Base-by-base conservation (phyloP, 192 early-diverging fungal species). In the Dispira parvispora region DNA sequence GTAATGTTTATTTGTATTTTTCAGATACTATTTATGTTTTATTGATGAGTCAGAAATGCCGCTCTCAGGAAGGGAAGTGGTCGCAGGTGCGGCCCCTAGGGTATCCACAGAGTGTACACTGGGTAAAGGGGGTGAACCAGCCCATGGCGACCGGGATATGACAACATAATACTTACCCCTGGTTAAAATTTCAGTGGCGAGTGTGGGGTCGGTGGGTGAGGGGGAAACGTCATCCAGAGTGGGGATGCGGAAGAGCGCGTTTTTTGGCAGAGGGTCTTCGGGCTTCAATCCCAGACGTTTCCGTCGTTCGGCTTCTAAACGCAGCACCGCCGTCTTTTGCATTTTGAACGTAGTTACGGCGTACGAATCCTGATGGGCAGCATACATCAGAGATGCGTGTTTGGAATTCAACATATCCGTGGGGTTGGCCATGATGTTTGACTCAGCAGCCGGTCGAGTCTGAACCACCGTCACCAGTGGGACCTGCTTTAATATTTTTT, bases 121-220 rank as follows among this genome's bases (percentile, higher is more conserved):
- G 0, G 32, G 14, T 27, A 60, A 43, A n/a, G 57, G 57, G 5
- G 13, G 26, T 18, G 57, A 27, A 3, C 26, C 26, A 42, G 57
- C 57, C 57, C 57, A 60, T 11, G 32, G 57, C 2, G 57, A 60
- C 14, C 21, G 38, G 13, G 57, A n/a, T 16, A 60, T 60, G 14
- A 43, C 57, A 12, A 60, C 14, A 43, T 60, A 60, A 13, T 60
- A 60, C 32, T 60, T 14, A 18, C 57, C 57, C 57, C 42, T 28
- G 32, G 57, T 43, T 14, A 60, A 43, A 11, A 18, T 18, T 18
- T 12, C 28, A 28, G 12, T 13, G 13, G 57, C 57, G 9, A 21
- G 12, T 43, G 14, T 13, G 21, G 57, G 57, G 57, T 60, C 57
- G 9, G 43, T 21, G 12, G 57, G 57, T 16, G 3, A 11, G 21